Conservation (phyloP, 208 protist species). For the Leptomonas pyrrhocoris region DNA sequence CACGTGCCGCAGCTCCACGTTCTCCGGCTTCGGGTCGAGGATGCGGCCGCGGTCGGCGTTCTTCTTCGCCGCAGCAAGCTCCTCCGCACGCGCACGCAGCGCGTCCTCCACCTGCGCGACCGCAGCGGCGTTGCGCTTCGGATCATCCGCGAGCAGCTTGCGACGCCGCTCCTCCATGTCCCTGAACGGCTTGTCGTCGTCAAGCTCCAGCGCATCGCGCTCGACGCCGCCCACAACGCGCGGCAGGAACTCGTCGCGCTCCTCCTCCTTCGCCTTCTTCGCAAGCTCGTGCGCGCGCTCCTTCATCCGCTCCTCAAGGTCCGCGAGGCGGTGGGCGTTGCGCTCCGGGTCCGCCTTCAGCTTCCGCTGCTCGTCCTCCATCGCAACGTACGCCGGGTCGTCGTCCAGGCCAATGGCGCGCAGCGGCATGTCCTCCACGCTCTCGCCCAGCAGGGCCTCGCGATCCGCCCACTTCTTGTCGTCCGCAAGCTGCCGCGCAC, state of each 20-base stretch:
- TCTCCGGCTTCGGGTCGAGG: slow-evolving; percentile 58
- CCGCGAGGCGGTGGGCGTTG: slow-evolving; percentile 47
- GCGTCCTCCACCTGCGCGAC: slow-evolving; percentile 62
- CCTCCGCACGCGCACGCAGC: slow-evolving; percentile 59
- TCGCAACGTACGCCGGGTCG: slow-evolving; percentile 36
- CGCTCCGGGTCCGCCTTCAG: slow-evolving; percentile 54
- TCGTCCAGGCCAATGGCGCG: slow-evolving; percentile 38
- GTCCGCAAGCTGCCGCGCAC: slow-evolving; percentile 55
- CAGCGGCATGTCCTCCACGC: slow-evolving; percentile 53
- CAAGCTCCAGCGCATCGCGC: slow-evolving; percentile 49
- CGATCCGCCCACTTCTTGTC: slow-evolving; percentile 50
- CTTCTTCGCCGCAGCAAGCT: slow-evolving; percentile 63
- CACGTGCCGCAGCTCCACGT: slow-evolving; percentile 60
- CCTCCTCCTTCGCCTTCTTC: slow-evolving; percentile 46
- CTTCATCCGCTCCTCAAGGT: slow-evolving; percentile 59
- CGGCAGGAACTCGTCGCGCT: slow-evolving; percentile 56
- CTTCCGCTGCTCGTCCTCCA: slow-evolving; percentile 43
- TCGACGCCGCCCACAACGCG: slow-evolving; percentile 1
- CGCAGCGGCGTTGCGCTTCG: slow-evolving; percentile 39
- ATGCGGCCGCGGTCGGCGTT: slow-evolving; percentile 53
- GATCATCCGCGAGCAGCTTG: slow-evolving; percentile 48
- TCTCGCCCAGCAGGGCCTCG: slow-evolving; percentile 37
- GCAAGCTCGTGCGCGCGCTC: slow-evolving; percentile 57
- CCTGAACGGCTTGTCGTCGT: slow-evolving; percentile 74
- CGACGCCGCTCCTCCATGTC: slow-evolving; percentile 64